Evolutionary conservation across 2,329 filamentous ascomycete genomes (phyloP), one percentile per base, ranked within the genome.

Genomic region (Capronia epimyces): DNA sequence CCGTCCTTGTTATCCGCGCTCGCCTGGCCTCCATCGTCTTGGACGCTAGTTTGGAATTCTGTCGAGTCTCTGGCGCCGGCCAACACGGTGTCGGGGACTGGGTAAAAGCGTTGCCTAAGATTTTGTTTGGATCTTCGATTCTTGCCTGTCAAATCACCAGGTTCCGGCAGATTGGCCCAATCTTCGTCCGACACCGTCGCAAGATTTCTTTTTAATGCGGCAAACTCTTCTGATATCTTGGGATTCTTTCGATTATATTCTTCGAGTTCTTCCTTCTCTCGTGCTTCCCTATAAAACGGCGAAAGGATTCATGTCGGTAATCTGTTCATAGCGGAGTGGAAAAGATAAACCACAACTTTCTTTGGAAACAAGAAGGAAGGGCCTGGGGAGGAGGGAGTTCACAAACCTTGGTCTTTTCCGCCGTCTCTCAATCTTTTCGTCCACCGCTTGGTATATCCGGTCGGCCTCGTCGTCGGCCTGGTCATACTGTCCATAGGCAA

Each of bases 381-480:
- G 52, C 44, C 53, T 43, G 49, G 54, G 58, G 47, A 36, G 32
- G 34, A 40, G 58, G 62, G 60, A 53, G 25, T 51, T 59, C 57
- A 87, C 86, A 79, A 81, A 91, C 87, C 87, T 88, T 81, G 91
- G 83, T 61, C 80, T 79, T 74, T 86, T 94, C 57, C 93, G 78
- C 60, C 93, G 80, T 71, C 80, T 87, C 60, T 94, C 90, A 91
- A 98, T 97, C 71, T 87, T 91, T 75, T 96, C 93, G 64, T 98
- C 93, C 58, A 98, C 87, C 66, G 89, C 86, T 64, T 90, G 86
- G 74, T 95, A 98, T 64, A 98, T 95, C 64, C 87, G 80, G 71
- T 98, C 93, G 37, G 93, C 93, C 69, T 98, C 94, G 64, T 98
- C 93, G 65, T 98, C 93, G 50, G 98, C 93, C 67, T 93, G 87